Evolutionary conservation across 2,329 filamentous ascomycete species (phyloP).

Genomic region (Metarhizium album): DNA sequence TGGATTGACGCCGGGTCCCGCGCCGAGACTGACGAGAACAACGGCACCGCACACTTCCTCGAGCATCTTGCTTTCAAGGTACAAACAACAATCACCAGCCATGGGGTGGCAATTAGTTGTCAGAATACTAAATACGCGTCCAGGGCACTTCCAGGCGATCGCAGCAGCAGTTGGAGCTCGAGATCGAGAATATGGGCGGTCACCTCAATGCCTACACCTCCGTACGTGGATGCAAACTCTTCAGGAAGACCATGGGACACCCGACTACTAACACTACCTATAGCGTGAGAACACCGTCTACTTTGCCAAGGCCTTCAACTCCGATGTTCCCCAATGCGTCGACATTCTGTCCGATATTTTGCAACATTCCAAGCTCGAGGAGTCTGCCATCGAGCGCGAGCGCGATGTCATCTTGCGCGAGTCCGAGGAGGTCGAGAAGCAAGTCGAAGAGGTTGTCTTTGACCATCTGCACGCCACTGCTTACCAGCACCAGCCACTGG

Average conservation of each 20-base stretch:
- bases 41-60: constrained; percentile 98
- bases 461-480: constrained; percentile 98
- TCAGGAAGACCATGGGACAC: constrained; percentile 11
- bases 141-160: constrained; percentile 88
- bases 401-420: constrained; percentile 97
- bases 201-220: constrained; percentile 99
- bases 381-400: constrained; percentile 87
- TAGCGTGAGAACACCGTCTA: constrained; percentile 99
- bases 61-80: constrained; percentile 99
- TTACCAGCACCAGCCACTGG: constrained; percentile 90
- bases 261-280: constrained; percentile 17
- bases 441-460: constrained; percentile 98
- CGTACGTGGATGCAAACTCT: constrained; percentile 45
- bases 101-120: not conserved
- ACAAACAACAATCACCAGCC: constrained; percentile 17
- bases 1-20: constrained; percentile 99
- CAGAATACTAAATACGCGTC: not conserved
- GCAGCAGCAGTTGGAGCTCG: constrained; percentile 95
- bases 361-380: constrained; percentile 97
- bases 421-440: constrained; percentile 99
- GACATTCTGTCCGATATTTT: constrained; percentile 99
- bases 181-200: constrained; percentile 99
- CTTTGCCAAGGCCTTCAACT: constrained; percentile 98
- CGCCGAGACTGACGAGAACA: constrained; percentile 96
- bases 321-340: constrained; percentile 90